Base-by-base conservation (phyloP, 768 basidiomycete genomes). In the Termitomyces titanicus region DNA sequence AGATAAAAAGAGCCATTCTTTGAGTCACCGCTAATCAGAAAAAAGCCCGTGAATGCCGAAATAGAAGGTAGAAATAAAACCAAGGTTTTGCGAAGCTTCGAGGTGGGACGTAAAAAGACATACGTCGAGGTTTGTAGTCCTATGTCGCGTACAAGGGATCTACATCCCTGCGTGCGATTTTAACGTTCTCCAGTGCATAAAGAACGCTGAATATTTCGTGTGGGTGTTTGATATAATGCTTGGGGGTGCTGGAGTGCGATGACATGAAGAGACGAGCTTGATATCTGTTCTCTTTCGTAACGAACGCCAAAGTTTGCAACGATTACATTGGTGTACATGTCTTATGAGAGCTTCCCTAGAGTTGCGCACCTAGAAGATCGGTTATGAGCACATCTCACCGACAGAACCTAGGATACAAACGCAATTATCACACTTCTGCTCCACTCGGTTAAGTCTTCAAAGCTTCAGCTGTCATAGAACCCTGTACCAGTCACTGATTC, bases 11-110 rank as follows among this genome's bases (percentile, higher is more conserved):
- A 54, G 39, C 37, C 29, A 20, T 24, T 34, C 47, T 24, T 43
- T 18, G n/a, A 37, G 35, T 49, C 35, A 49, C 54, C 58, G 58
- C 51, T 59, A 45, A 52, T 37, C 35, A 59, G 50, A 55, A 53
- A 55, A 52, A n/a, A 59, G 50, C 38, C 58, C 58, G 54, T 59
- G 46, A 55, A 51, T 46, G 44, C 49, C 50, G 53, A 55, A 27
- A 55, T 27, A 25, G 55, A 51, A 56, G 49, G 43, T 47, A 29
- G 29, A n/a, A n/a, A 34, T 33, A 17, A 20, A 53, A 37, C 17
- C 22, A 39, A 55, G n/a, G 42, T 27, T 27, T 31, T 42, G 39
- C 40, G 25, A 46, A 27, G 37, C 24, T 57, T 24, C 51, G n/a
- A 29, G 22, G 45, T 38, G 22, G 52, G 40, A 59, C 58, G 58